Evolutionary conservation across 2,329 filamentous ascomycete species (phyloP).

Genomic region (Sclerotiophoma versabilis): DNA sequence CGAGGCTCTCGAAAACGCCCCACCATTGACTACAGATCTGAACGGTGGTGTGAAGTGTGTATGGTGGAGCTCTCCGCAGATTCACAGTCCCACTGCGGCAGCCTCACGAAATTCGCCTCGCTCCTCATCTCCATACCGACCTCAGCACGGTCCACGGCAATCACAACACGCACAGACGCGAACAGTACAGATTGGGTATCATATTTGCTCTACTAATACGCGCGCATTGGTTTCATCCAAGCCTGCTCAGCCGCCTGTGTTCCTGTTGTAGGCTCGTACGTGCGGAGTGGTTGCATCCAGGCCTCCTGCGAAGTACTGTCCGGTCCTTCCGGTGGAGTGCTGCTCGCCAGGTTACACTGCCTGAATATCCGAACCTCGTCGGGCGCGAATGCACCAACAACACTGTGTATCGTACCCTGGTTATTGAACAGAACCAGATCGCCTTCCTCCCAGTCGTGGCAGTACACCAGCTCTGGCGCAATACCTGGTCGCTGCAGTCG

Average conservation of each 20-base stretch:
- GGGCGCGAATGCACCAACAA: constrained; percentile 75
- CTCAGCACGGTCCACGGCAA: constrained; percentile 7
- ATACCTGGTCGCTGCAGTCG: constrained; percentile 76
- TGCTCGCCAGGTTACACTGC: constrained; percentile 81
- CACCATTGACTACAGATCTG: background rate
- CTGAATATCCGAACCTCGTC: constrained; percentile 78
- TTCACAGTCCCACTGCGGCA: constrained; percentile 14
- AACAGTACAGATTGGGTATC: constrained; percentile 7
- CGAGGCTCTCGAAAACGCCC: background rate
- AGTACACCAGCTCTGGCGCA: constrained; percentile 70
- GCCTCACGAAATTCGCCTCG: constrained; percentile 10
- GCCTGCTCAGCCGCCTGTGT: constrained; percentile 11
- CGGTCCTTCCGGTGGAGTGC: constrained; percentile 60
- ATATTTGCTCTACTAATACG: constrained; percentile 16
- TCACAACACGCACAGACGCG: constrained; percentile 10
- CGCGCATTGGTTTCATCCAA: constrained; percentile 20
- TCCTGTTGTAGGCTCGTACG: constrained; percentile 12
- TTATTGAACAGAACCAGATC: constrained; percentile 83
- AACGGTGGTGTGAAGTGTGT: background rate
- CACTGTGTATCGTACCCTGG: constrained; percentile 75
- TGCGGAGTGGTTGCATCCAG: constrained; percentile 13
- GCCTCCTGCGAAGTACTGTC: constrained; percentile 12
- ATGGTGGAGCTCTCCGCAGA: constrained; percentile 14
- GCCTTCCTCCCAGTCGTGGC: constrained; percentile 79
- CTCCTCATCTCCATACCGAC: constrained; percentile 1